Evolutionary conservation across 2,329 filamentous ascomycete genomes (phyloP).

Genomic region (Epichloe uncinata): DNA sequence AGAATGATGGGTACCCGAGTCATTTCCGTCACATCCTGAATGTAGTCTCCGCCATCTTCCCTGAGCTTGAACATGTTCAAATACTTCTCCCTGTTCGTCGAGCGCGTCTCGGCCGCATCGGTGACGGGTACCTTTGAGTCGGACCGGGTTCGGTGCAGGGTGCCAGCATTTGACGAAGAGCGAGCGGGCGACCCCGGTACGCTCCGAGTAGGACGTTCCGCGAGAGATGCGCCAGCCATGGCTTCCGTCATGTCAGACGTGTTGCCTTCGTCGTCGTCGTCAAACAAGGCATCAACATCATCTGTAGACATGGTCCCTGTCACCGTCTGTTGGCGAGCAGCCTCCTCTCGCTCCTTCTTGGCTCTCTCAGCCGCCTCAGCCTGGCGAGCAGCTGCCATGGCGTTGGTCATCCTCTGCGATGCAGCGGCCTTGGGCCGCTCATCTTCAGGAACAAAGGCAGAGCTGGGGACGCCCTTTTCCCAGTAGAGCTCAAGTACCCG

Average conservation of each 20-base stretch:
- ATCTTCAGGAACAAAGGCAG: constrained; percentile 90
- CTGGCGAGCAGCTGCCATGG: constrained; percentile 62
- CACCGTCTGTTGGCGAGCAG: constrained; percentile 83
- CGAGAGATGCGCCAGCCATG: constrained; percentile 79
- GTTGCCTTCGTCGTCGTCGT: constrained; percentile 83
- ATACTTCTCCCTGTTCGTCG: constrained; percentile 94
- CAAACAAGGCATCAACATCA: constrained; percentile 89
- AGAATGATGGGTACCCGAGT: constrained; percentile 92
- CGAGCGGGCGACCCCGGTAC: constrained; percentile 83
- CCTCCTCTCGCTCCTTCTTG: constrained; percentile 80
- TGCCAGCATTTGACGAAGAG: constrained; percentile 52
- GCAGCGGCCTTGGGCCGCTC: constrained; percentile 78
- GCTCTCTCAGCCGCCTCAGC: constrained; percentile 71
- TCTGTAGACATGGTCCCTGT: constrained; percentile 89
- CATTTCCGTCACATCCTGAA: constrained; percentile 98
- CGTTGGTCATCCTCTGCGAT: constrained; percentile 60
- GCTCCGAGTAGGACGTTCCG: constrained; percentile 85
- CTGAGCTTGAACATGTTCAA: constrained; percentile 76
- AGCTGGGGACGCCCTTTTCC: constrained; percentile 98
- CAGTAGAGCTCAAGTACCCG: constrained; percentile 93
- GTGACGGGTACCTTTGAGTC: constrained; percentile 77
- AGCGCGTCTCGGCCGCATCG: constrained; percentile 63
- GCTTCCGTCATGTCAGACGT: constrained; percentile 80
- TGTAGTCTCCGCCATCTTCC: constrained; percentile 89
- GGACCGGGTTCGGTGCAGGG: constrained; percentile 77